Base-by-base conservation (phyloP, 495 filamentous ascomycete species). In the Hypomontagnella submonticulosa region DNA sequence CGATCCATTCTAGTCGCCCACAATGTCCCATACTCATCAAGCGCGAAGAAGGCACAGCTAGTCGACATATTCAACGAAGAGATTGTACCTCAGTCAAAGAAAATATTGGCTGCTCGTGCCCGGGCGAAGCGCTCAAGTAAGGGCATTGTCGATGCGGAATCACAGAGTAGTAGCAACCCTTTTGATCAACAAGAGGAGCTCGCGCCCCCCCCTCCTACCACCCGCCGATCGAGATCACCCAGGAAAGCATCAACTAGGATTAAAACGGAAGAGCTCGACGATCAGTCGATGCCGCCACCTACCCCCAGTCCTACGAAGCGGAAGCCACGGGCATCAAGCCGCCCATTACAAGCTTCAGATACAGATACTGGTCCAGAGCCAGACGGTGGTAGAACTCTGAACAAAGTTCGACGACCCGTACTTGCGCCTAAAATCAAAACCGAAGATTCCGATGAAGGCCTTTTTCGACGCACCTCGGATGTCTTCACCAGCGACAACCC, bases 401-500 rank as follows among this genome's bases (percentile, higher is more conserved):
- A 61, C 20, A 61, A 65, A 55, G 57, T 60, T 7, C 61, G 55
- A 32, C 71, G 69, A 8, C 33, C 49, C 16, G 76, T 68, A 48
- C 71, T 71, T 20, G 80, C 77, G 4, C 81, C 83, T n/a, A 63
- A 69, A 19, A 63, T 81, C 4, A 83, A 85, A 57, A 68, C 69
- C 2, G 83, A 84, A 55, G 78, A 81, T 38, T 71, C 78, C 11
- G 73, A 76, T 32, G 77, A 76, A 8, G 69, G 74, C 41, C 73
- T 81, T 52, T 80, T 81, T 54, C 77, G 75, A 66, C 75, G 71
- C 5, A 78, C 77, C 12, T 77, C 76, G 4, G 76, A 78, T 69
- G 84, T 90, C 60, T 97, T 98, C 76, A 89, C 88, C 32, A 80
- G 85, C 69, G 93, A 98, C 46, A 99, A 99, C 70, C 94, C 95